Evolutionary conservation across 179 eudicot genomes (phyloP), one percentile per base, ranked within the genome.

Genomic region (Silene vulgaris): DNA sequence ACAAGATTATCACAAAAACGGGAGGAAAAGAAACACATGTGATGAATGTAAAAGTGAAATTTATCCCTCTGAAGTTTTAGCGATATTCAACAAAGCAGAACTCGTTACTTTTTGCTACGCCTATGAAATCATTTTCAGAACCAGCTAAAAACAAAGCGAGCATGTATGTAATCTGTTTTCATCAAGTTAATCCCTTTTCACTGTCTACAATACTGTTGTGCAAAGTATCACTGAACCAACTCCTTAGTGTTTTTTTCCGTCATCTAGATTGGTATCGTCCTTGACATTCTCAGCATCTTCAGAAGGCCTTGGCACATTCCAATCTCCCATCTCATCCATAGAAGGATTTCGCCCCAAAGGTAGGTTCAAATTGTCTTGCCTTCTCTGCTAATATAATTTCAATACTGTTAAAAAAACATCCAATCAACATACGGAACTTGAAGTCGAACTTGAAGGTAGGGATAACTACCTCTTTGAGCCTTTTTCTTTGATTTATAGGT

Each of bases 321-420:
- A 91, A 1, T 81, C 86, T 29, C 68, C 70, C 69, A 88, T 79
- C 74, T 88, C 87, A 80, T 88, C 80, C 71, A 80, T 80, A 3
- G 84, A 79, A 12, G 79, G 76, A 37, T 85, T 83, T 35, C 83
- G 68, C 43, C 83, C 79, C 56, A 87, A 82, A 28, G 91, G 97
- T 52, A 88, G 72, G 62, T 90, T 85, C 76, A 30, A 78, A 65
- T 60, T 64, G 74, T 78, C 85, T 65, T 74, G 74, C 45, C 56
- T 61, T 77, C 52, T 72, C 72, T 17, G 86, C 91, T 86, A 65
- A 35, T 66, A 76, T 65, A 26, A 68, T 20, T 62, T 67, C 59
- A 77, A 76, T 59, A 45, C 32, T 70, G 61, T 37, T 8, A 76
- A 4, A 76, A 56, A 4, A 26, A 50, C 59, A 52, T 66, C 17